Evolutionary conservation across 1,284 basidiomycete species (phyloP).

Genomic region (Tilletia caries): DNA sequence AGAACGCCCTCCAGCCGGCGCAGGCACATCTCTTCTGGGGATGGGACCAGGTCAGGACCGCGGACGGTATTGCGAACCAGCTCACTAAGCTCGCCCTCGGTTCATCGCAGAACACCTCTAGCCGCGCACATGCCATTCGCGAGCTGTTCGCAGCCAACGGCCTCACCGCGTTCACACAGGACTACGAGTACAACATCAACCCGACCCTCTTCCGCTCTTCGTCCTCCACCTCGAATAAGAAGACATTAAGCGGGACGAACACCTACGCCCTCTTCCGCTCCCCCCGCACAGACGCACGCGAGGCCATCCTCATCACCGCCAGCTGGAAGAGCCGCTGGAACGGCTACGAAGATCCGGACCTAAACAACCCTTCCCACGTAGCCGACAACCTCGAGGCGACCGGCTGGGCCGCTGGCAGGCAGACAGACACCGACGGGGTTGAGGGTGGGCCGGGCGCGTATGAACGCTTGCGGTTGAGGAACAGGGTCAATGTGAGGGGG

Average conservation of each 20-base stretch:
- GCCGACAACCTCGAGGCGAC: background rate
- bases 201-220: background rate
- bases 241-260: slow-evolving; percentile 64
- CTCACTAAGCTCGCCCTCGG: slow-evolving; percentile 15
- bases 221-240: background rate
- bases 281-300: slow-evolving; percentile 80
- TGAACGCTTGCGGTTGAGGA: background rate
- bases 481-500: slow-evolving; percentile 76
- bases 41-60: slow-evolving; percentile 37
- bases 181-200: slow-evolving; percentile 22
- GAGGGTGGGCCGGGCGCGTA: background rate
- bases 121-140: background rate
- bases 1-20: slow-evolving; percentile 51
- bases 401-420: slow-evolving; percentile 26
- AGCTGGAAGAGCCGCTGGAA: slow-evolving; percentile 69
- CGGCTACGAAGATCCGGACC: slow-evolving; percentile 40
- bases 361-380: slow-evolving; percentile 54
- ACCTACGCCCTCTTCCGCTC: slow-evolving; percentile 77
- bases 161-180: slow-evolving; percentile 28
- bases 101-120: background rate
- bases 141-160: slow-evolving; percentile 31
- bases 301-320: slow-evolving; percentile 83
- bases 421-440: slow-evolving; percentile 36
- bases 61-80: slow-evolving; percentile 36
- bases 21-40: slow-evolving; percentile 38